Base-by-base conservation (phyloP, 2,329 filamentous ascomycete genomes). In the Pyricularia pennisetigena region DNA sequence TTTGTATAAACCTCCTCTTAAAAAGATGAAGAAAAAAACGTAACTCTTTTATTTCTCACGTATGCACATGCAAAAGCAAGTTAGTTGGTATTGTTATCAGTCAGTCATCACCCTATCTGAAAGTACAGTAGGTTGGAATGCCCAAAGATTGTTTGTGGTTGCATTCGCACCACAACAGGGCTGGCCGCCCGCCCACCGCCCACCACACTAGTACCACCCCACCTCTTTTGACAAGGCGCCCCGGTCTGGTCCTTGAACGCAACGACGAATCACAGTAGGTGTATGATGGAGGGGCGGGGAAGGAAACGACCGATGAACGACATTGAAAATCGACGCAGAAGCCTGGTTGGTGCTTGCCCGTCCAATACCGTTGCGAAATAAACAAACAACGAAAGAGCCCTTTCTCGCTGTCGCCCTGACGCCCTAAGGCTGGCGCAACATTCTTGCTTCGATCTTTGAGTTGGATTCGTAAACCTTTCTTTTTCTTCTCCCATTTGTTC, bases 231-330 rank as follows among this genome's bases (percentile, higher is more conserved):
- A 61, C 57, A 61, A 61, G 57, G 57, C 57, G 57, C 57, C 57
- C 57, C 57, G 57, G 57, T 61, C 12, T 61, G 57, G 23, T 24
- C 57, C 24, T 61, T 61, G 57, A 26, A 23, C n/a, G 57, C 57
- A 4, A 61, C 57, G 26, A 61, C 57, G 57, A 61, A 61, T 61
- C 57, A 61, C 57, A 26, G 57, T 2, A 1, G 57, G 12, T 24
- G n/a, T 61, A 61, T 61, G 57, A 61, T 61, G 57, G 57, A 61
- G 57, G 57, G 57, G 57, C 57, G 57, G 57, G 57, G n/a, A 61
- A 24, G n/a, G n/a, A 61, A 61, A 61, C 16, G 41, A 49, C 41
- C 20, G 41, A 49, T 49, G 41, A 49, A 49, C 41, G 41, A 26
- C 57, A 61, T 61, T 23, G 23, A 61, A 35, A 23, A 23, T 26